phyloP scores from a whole-genome alignment of 108 stramenopile species.

The Discostella pseudostelligera region DNA sequence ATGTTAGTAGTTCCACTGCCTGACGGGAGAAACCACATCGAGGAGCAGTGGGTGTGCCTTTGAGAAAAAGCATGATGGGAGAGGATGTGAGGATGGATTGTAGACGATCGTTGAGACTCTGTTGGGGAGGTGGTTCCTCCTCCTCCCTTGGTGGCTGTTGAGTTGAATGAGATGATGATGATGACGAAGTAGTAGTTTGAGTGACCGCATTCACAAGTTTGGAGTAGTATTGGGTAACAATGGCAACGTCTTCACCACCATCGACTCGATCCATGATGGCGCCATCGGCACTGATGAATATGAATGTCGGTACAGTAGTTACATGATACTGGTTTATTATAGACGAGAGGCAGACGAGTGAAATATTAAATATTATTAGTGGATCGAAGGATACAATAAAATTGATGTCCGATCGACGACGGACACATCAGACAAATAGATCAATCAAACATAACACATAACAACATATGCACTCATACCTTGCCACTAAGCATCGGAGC shows the following conservation, averaged over 20 bases:
- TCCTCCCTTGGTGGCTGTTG: constrained; percentile 2
- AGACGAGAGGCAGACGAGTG: not conserved
- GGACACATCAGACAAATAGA: not conserved
- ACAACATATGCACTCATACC: no score
- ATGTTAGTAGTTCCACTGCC: constrained; percentile 74
- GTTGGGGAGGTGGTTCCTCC: constrained; percentile 1
- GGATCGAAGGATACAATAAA: no score
- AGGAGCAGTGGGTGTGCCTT: constrained; percentile 84
- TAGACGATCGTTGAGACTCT: constrained; percentile 56
- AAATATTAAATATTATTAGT: constrained; percentile 1
- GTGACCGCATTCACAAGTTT: constrained; percentile 36
- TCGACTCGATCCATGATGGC: constrained; percentile 75
- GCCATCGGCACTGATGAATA: constrained; percentile 63
- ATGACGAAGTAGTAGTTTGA: constrained; percentile 4
- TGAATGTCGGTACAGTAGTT: constrained; percentile 85
- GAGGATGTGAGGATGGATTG: constrained; percentile 56
- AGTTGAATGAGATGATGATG: constrained; percentile 3
- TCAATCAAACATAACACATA: no score
- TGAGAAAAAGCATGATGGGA: constrained; percentile 94
- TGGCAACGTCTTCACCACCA: constrained; percentile 81
- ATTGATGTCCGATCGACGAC: no score
- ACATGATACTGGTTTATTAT: constrained; percentile 51
- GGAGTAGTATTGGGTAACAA: constrained; percentile 54
- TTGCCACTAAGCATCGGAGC: constrained; percentile 37
- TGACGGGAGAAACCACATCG: constrained; percentile 94